Percentiles rank a stretch among this genome's conserved stretches.
These are phyloP conservation scores for Wickerhamomyces alni DNA, from an alignment of 805 yeast genomes.

Conservation along the genomic window DNA sequence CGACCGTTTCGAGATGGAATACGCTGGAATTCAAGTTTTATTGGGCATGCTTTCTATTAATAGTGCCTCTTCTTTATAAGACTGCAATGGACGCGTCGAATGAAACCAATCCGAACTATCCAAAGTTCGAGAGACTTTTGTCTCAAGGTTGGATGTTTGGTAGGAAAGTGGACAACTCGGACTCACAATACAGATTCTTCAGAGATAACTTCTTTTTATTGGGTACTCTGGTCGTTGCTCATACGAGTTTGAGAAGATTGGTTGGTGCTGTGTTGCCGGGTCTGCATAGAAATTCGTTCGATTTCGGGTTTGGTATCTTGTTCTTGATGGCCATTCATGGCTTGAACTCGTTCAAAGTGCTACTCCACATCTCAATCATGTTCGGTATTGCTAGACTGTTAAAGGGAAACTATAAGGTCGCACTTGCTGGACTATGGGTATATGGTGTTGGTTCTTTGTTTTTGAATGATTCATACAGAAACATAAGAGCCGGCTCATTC, in stretches of 20 bases:
- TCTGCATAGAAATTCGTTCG: conserved; percentile 53
- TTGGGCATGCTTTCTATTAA: conserved; percentile 51
- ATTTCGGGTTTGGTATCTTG: conserved; percentile 61
- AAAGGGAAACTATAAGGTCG: conserved; percentile 27
- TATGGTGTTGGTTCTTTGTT: conserved; percentile 79
- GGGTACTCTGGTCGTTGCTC: conserved; percentile 46
- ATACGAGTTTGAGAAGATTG: conserved; percentile 42
- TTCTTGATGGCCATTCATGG: conserved; percentile 80
- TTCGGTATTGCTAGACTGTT: conserved; percentile 41
- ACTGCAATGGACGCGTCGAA: conserved; percentile 80
- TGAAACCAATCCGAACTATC: conserved; percentile 68
- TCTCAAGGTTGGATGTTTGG: conserved; percentile 88
- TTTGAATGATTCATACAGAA: conserved; percentile 63
- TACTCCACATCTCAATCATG: conserved; percentile 50
- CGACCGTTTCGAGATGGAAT: conserved; percentile 53
- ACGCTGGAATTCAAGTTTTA: conserved; percentile 74
- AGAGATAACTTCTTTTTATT: conserved; percentile 72
- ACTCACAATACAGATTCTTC: conserved; percentile 81
- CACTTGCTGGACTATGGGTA: conserved; percentile 54
- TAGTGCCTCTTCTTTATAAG: conserved; percentile 77
- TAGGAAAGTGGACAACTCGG: conserved; percentile 88
- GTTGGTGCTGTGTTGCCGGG: conserved; percentile 17
- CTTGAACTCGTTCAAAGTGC: conserved; percentile 55
- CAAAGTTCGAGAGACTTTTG: conserved; percentile 51
- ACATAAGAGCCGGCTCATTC: conserved; percentile 42